Percentiles rank a stretch among this genome's conserved stretches.
Evolutionary conservation across 2,329 filamentous ascomycete species (phyloP).

Genomic region (Trichoderma brevicompactum): DNA sequence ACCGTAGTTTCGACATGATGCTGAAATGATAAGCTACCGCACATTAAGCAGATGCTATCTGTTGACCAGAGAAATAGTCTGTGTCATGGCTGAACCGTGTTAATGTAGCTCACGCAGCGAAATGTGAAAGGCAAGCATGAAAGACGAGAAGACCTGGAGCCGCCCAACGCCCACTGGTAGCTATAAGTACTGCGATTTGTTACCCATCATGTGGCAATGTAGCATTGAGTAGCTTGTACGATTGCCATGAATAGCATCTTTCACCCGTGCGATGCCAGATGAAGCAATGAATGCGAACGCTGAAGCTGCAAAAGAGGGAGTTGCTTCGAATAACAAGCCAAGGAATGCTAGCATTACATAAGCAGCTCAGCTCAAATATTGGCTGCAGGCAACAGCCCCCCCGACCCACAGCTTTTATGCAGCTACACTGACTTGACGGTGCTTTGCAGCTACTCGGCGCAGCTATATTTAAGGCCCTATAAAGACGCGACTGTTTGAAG

Average conservation of each 20-base stretch:
- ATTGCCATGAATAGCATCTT: neutral
- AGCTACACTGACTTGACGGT: neutral
- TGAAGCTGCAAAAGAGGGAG: neutral
- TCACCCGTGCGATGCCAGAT: neutral
- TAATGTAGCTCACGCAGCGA: neutral
- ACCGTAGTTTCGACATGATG: neutral
- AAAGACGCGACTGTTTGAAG: constrained; percentile 3
- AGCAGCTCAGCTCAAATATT: neutral
- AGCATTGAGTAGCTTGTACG: neutral
- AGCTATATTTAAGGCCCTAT: neutral
- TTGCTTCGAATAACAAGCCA: neutral
- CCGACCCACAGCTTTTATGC: neutral
- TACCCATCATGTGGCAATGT: neutral
- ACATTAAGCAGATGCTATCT: neutral
- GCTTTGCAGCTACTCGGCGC: neutral
- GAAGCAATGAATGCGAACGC: neutral
- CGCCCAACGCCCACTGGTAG: no score
- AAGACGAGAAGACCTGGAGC: no score
- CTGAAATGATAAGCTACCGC: neutral
- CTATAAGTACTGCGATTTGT: neutral
- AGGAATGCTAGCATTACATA: neutral
- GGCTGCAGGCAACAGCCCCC: constrained; percentile 22
- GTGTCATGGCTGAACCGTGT: no score
- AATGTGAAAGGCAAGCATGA: neutral
- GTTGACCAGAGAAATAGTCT: neutral